Evolutionary conservation across 1,139 yeast species (phyloP), one percentile per base, ranked within the genome.

Genomic region (Candida labiduridarum): DNA sequence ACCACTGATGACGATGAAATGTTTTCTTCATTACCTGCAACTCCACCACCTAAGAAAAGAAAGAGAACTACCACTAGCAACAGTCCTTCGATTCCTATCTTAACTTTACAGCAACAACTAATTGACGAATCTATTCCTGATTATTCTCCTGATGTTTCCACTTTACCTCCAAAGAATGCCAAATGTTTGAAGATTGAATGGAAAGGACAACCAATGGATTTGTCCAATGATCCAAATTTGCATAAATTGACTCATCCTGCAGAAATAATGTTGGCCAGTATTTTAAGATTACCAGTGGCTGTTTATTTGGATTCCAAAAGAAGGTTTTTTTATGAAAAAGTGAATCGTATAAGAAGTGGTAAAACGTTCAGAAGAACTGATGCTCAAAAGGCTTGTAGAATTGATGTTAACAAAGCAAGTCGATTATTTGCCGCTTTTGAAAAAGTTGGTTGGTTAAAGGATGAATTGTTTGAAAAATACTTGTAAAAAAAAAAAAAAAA

Each of bases 141-240:
- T 68, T 92, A 79, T 66, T 84, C 94, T 7, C 98, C 98, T 5
- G 68, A 68, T 51, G 71, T 89, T 0, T 64, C 45, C 7, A 78
- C 88, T 0, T 74, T 94, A 53, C 91, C 96, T 31, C 72, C 80
- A 19, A 84, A 83, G 60, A 84, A 84, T 61, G 57, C 70, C 44
- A 85, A 86, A 68, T 83, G 91, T 58, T 77, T 94, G 60, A 87
- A 87, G 63, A 89, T 96, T 45, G 98, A 92, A 65, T 94, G 99
- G 99, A 92, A 92, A 72, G 98, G 98, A 10, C 96, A 91, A 60
- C 96, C 97, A 41, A 90, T 94, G 97, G 96, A 89, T 67, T 78
- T 94, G 53, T 76, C 87, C 12, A 63, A 69, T 39, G 98, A 94
- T 68, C 96, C 96, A 25, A 78, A 89, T 58, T 68, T 79, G 49